Evolutionary conservation across 108 stramenopile species (phyloP).

Genomic region (Cyclostephanos tholiformis): DNA sequence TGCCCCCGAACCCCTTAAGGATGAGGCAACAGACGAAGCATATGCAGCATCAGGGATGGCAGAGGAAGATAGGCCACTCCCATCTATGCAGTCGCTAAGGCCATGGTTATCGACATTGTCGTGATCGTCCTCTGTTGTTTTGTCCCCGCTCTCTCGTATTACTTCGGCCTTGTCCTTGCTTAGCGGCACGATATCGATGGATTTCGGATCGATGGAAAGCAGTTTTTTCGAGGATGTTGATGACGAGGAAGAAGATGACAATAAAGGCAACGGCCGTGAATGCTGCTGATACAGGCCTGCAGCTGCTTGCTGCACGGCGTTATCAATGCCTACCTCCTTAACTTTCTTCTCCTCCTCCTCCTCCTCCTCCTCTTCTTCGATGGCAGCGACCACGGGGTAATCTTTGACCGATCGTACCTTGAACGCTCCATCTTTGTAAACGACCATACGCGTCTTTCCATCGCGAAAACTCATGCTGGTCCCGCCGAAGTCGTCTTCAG

Average conservation of each 20-base stretch:
- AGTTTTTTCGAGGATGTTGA: slow-evolving; percentile 16
- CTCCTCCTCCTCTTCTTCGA: slow-evolving; percentile 10
- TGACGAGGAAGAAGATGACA: background rate
- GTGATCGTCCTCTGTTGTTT: slow-evolving; percentile 1
- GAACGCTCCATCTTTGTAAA: slow-evolving; percentile 9
- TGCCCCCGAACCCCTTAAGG: slow-evolving; percentile 12
- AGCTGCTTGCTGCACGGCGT: background rate
- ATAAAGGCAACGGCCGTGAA: background rate
- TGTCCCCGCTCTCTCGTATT: slow-evolving; percentile 13
- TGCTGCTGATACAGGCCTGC: background rate
- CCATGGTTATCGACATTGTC: background rate
- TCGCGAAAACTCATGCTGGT: slow-evolving; percentile 11
- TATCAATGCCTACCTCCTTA: background rate
- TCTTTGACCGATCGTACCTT: background rate
- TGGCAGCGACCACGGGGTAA: background rate
- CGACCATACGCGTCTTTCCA: slow-evolving; percentile 5
- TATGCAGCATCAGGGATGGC: background rate
- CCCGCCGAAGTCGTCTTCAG: background rate
- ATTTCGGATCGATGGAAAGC: slow-evolving; percentile 46
- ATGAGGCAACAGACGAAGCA: background rate
- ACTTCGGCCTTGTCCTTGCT: slow-evolving; percentile 24
- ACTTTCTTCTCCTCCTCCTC: background rate
- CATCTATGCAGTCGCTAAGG: background rate
- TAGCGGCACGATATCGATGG: slow-evolving; percentile 45
- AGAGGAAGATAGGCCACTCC: background rate